A percentile compares a stretch with the other conserved stretches of the same genome.
Evolutionary conservation across 2,329 filamentous ascomycete genomes (phyloP).

Genomic region (Diaporthe ampelina): DNA sequence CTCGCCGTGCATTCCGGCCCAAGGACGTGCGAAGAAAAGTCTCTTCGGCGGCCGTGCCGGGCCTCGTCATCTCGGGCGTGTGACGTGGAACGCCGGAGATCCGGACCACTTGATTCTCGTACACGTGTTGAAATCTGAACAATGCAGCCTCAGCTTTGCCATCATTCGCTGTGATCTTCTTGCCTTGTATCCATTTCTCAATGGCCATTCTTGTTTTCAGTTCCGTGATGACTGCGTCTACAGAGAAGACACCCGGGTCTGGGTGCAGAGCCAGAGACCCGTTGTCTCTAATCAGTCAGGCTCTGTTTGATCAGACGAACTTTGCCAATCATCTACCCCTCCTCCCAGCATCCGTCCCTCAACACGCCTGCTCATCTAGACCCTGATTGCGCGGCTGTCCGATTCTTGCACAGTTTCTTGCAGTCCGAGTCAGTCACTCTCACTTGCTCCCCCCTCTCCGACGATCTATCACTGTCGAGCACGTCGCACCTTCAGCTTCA

Average conservation of each 20-base stretch:
- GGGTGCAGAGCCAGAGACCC: not conserved
- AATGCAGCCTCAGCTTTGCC: not conserved
- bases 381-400: not conserved
- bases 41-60: not conserved
- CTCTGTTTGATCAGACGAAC: conserved; percentile 8
- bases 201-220: not conserved
- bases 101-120: not conserved
- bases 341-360: not conserved
- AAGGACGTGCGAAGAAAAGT: not conserved
- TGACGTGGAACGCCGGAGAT: conserved; percentile 4
- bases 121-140: not conserved
- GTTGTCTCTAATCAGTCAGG: not conserved
- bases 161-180: not conserved
- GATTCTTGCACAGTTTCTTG: not conserved
- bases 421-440: not conserved
- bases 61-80: conserved; percentile 3
- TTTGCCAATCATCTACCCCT: conserved; percentile 6
- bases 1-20: conserved; percentile 9
- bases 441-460: not conserved
- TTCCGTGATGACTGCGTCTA: not conserved
- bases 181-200: not conserved
- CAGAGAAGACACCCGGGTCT: not conserved
- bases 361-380: not conserved
- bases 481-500: not conserved
- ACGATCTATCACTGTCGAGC: conserved; percentile 9